Percentiles rank a stretch among this genome's conserved stretches.
Evolutionary conservation across 106 monocot species (phyloP).

Genomic region (Dendrobium chrysotoxum): DNA sequence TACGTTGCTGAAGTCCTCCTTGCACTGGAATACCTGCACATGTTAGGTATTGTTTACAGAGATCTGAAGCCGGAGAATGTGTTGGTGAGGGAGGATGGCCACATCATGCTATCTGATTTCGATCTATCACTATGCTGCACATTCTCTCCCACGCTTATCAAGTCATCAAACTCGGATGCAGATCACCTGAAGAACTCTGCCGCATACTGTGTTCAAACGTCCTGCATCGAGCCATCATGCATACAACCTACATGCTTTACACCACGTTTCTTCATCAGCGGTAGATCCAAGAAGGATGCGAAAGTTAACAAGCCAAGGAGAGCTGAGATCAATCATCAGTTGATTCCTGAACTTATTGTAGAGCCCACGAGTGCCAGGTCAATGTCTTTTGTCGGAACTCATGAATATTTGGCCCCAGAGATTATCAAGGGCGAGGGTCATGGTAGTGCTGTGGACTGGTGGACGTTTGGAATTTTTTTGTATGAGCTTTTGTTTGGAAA

Average conservation of each 20-base stretch:
- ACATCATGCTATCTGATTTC: constrained; percentile 8
- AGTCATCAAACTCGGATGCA: background rate
- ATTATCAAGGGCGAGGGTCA: constrained; percentile 7
- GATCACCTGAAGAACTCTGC: background rate
- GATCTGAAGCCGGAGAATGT: constrained; percentile 9
- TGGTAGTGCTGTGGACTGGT: constrained; percentile 7
- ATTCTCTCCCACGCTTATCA: constrained; percentile 7
- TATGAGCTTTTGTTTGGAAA: constrained; percentile 5
- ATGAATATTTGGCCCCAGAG: constrained; percentile 2
- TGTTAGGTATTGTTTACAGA: constrained; percentile 6
- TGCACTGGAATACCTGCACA: constrained; percentile 8
- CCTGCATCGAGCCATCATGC: constrained; percentile 7
- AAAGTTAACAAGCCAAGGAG: too few species aligned
- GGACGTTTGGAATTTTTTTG: background rate
- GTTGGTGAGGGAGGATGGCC: constrained; percentile 3
- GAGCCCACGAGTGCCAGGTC: constrained; percentile 5
- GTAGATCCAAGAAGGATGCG: background rate
- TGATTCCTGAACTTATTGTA: background rate
- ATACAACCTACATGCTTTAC: constrained; percentile 3
- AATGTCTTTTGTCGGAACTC: constrained; percentile 6
- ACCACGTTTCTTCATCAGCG: background rate
- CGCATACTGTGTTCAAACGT: background rate
- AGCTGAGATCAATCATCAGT: background rate
- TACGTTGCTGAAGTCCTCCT: constrained; percentile 8
- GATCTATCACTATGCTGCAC: constrained; percentile 8